Conservation (phyloP, 2,329 filamentous ascomycete genomes). For the Epichloe festucae region DNA sequence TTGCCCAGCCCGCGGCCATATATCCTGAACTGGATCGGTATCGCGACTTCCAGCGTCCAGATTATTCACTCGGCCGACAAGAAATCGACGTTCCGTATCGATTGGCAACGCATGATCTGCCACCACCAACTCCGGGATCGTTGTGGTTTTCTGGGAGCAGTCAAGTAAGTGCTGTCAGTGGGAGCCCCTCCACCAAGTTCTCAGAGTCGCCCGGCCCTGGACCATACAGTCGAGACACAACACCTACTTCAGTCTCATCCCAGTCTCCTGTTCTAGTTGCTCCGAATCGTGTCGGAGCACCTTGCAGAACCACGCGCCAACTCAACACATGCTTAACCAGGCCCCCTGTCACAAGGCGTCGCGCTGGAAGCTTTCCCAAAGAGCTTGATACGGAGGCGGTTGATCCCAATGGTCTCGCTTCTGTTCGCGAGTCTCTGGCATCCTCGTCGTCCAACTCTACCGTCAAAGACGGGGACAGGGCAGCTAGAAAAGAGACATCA, state of each 20-base stretch:
- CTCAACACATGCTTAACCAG: slow-evolving; percentile 41
- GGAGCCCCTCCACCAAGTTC: slow-evolving; percentile 62
- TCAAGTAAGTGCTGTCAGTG: slow-evolving; percentile 46
- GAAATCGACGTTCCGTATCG: slow-evolving; percentile 38
- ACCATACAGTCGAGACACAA: slow-evolving; percentile 63
- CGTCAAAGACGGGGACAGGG: slow-evolving; percentile 38
- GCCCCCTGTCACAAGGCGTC: slow-evolving; percentile 47
- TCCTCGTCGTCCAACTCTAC: slow-evolving; percentile 64
- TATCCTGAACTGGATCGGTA: slow-evolving; percentile 53
- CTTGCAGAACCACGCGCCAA: slow-evolving; percentile 32
- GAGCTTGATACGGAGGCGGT: slow-evolving; percentile 31
- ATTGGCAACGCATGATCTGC: slow-evolving; percentile 49
- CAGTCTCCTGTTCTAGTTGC: slow-evolving; percentile 53
- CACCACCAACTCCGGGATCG: slow-evolving; percentile 47
- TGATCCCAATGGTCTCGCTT: slow-evolving; percentile 46
- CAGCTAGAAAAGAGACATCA: slow-evolving; percentile 28
- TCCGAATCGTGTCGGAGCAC: slow-evolving; percentile 30
- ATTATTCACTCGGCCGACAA: slow-evolving; percentile 19
- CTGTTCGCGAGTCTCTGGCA: slow-evolving; percentile 55
- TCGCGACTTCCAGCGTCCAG: slow-evolving; percentile 30
- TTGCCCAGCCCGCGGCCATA: slow-evolving; percentile 30
- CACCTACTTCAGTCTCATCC: slow-evolving; percentile 65
- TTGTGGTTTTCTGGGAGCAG: slow-evolving; percentile 46
- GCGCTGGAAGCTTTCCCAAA: slow-evolving; percentile 41
- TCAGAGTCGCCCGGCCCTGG: slow-evolving; percentile 59